Evolutionary conservation across 2,329 filamentous ascomycete genomes (phyloP), one percentile per base, ranked within the genome.

Genomic region (Xylaria sp.): DNA sequence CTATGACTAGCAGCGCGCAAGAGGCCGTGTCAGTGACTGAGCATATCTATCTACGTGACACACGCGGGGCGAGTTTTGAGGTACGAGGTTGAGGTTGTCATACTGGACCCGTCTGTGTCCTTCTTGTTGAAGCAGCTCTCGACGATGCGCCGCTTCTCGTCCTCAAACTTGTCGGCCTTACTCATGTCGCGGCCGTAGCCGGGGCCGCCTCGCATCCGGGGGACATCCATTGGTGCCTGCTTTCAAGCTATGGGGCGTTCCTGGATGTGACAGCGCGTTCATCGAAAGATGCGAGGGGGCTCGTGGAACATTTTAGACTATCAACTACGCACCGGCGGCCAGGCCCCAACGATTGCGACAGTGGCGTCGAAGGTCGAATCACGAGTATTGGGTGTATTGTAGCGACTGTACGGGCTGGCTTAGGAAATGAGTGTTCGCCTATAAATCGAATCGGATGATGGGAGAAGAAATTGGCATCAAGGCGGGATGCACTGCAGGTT

Each of bases 71-170:
- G 32, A 35, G 32, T 6, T 6, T 6, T 6, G 32, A 35, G 32
- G 32, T 32, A 1, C 8, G 32, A 35, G 32, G 32, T 35, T n/a
- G n/a, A n/a, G n/a, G n/a, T 35, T 70, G 71, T 87, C 92, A 78
- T 87, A 97, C 93, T 86, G 69, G 93, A 91, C 73, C 94, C 94
- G 82, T 97, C 93, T 50, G 89, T 86, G 78, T 98, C 96, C 77
- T 91, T 91, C 84, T 97, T 98, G 80, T 85, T 88, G 84, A 98
- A 99, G 83, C 94, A 98, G 81, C 93, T 97, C 71, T 97, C 92
- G 72, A 97, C 91, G 76, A 99, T 98, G 79, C 96, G 90, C 79
- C 89, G 88, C 86, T 98, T 97, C 86, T 99, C 96, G 78, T 98
- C 94, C 81, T 99, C 96, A 80, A 98, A 99, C 76, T 90, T 89